Evolutionary conservation across 257 asterid species (phyloP).

Genomic region (Plantago major): DNA sequence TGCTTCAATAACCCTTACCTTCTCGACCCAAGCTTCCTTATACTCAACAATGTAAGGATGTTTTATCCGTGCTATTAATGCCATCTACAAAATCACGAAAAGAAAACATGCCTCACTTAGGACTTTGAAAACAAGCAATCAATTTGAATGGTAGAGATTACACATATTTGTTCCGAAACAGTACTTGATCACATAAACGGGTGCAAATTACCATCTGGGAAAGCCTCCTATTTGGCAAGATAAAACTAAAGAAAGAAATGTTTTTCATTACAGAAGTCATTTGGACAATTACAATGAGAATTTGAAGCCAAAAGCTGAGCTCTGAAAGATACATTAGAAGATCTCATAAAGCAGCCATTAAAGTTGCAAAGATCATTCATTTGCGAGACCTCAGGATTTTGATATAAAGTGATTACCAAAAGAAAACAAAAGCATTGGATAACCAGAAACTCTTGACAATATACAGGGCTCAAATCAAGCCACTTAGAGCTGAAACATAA

Average conservation of each 20-base stretch:
- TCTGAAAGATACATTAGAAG: conserved; percentile 1
- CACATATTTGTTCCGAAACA: not conserved
- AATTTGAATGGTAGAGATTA: not conserved
- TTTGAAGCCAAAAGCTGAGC: not conserved
- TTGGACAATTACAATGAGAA: not conserved
- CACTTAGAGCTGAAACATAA: conserved; percentile 12
- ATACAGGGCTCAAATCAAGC: conserved; percentile 9
- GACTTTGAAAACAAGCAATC: conserved; percentile 12
- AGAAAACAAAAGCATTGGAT: too few relatives aligned
- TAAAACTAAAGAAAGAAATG: not conserved
- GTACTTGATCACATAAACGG: conserved; percentile 2
- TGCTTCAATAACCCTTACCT: conserved; percentile 46
- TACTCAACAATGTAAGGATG: conserved; percentile 92
- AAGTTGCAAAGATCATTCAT: conserved; percentile 11
- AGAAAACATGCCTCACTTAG: conserved; percentile 8
- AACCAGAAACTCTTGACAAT: too few relatives aligned
- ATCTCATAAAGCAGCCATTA: not conserved
- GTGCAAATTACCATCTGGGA: conserved; percentile 3
- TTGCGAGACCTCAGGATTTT: conserved; percentile 2
- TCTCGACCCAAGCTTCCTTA: conserved; percentile 99
- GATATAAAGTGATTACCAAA: not conserved
- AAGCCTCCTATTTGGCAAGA: conserved; percentile 16
- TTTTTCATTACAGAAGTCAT: not conserved
- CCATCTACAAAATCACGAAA: conserved; percentile 64
- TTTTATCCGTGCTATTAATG: conserved; percentile 80